These are phyloP conservation scores for Podila horticola DNA, from an alignment of 192 early-diverging fungal species.

Conservation along the genomic window DNA sequence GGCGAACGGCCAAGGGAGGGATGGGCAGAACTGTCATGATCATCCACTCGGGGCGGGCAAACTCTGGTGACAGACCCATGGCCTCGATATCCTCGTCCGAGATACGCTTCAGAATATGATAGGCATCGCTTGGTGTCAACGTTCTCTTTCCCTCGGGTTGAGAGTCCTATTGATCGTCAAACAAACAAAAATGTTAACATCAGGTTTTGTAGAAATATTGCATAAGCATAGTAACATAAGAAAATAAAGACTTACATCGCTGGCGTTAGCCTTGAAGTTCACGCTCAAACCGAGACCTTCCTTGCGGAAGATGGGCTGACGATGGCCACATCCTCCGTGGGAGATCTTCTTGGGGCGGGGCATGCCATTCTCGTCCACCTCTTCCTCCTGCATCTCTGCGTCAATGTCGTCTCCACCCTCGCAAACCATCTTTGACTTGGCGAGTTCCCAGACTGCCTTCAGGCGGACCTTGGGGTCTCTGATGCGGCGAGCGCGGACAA, in stretches of 20 bases:
- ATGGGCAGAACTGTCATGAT: constrained; percentile 93
- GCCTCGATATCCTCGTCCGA: constrained; percentile 83
- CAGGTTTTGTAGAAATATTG: too few relatives aligned
- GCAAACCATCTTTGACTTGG: constrained; percentile 86
- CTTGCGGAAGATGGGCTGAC: constrained; percentile 86
- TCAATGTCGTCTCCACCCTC: constrained; percentile 77
- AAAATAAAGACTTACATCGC: constrained; percentile 31
- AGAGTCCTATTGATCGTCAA: constrained; percentile 52
- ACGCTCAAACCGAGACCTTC: constrained; percentile 78
- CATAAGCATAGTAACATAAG: background rate
- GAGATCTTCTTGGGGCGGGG: constrained; percentile 64
- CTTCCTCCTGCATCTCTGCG: constrained; percentile 59
- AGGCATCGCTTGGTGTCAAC: constrained; percentile 79
- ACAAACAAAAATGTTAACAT: background rate
- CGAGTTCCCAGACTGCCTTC: constrained; percentile 88
- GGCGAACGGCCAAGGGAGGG: constrained; percentile 96
- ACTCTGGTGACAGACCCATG: constrained; percentile 91
- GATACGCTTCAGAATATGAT: constrained; percentile 88
- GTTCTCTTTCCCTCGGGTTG: constrained; percentile 67
- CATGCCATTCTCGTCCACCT: constrained; percentile 53
- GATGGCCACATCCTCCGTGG: constrained; percentile 88
- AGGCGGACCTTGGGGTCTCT: constrained; percentile 79
- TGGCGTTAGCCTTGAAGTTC: constrained; percentile 55
- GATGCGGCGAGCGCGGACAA: constrained; percentile 69
- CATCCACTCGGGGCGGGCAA: constrained; percentile 99